A percentile compares a stretch with the other conserved stretches of the same genome.
These are phyloP conservation scores for Spathaspora arborariae DNA, from an alignment of 805 yeast species.

Conservation along the genomic window DNA sequence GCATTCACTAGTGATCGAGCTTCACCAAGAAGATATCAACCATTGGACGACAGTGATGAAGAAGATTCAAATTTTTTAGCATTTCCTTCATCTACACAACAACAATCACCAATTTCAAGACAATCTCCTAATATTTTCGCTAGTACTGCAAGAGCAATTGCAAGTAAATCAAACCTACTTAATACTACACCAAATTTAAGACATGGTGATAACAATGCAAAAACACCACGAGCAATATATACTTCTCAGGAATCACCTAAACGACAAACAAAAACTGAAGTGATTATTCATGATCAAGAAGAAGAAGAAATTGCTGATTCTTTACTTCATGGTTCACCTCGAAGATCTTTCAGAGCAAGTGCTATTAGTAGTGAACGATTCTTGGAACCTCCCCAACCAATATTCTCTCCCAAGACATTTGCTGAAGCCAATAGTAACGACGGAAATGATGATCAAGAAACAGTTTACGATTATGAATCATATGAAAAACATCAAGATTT, in stretches of 20 bases:
- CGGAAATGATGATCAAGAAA: slow-evolving; percentile 20
- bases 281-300: slow-evolving; percentile 39
- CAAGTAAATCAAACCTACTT: slow-evolving; percentile 15
- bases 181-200: slow-evolving; percentile 27
- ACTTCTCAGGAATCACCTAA: slow-evolving; percentile 72
- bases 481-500: slow-evolving; percentile 30
- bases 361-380: slow-evolving; percentile 46
- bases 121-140: slow-evolving; percentile 44
- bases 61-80: slow-evolving; percentile 22
- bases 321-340: slow-evolving; percentile 33
- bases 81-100: slow-evolving; percentile 26
- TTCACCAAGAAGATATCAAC: slow-evolving; percentile 34
- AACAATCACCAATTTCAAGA: slow-evolving; percentile 15
- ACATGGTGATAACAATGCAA: slow-evolving; percentile 10
- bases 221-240: slow-evolving; percentile 62
- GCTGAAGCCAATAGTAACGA: slow-evolving; percentile 50
- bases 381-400: slow-evolving; percentile 62
- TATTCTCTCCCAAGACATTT: slow-evolving; percentile 58
- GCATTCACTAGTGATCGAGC: slow-evolving; percentile 37
- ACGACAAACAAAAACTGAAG: slow-evolving; percentile 46
- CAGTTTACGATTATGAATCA: slow-evolving; percentile 25
- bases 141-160: slow-evolving; percentile 23
- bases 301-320: slow-evolving; percentile 23
- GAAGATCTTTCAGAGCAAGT: slow-evolving; percentile 24
- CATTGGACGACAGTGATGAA: slow-evolving; percentile 20